A percentile compares a stretch with the other conserved stretches of the same genome.
Conservation (phyloP, 805 yeast genomes). For the Lipomyces japonicus region DNA sequence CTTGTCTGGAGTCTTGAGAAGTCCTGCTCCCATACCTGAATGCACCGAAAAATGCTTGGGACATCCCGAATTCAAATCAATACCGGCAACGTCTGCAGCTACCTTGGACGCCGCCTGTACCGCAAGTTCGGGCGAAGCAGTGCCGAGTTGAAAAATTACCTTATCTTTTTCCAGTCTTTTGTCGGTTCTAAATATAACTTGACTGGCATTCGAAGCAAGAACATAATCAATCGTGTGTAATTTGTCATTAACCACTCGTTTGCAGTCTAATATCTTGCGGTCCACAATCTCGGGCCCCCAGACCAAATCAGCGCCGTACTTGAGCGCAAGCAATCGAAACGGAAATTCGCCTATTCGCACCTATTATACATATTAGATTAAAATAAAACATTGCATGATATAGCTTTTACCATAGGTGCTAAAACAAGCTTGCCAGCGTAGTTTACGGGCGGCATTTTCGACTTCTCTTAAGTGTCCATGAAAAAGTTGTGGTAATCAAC, state of each 20-base stretch:
- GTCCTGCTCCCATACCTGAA: constrained; percentile 97
- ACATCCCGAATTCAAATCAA: constrained; percentile 94
- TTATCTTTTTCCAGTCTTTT: constrained; percentile 59
- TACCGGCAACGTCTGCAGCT: constrained; percentile 82
- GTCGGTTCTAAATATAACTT: constrained; percentile 67
- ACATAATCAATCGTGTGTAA: constrained; percentile 33
- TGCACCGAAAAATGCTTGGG: constrained; percentile 95
- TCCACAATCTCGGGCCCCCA: constrained; percentile 95
- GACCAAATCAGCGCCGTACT: constrained; percentile 87
- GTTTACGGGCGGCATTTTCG: constrained; percentile 47
- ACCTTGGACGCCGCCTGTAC: constrained; percentile 81
- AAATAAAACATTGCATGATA: neutral
- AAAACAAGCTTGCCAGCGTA: constrained; percentile 76
- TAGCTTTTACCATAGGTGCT: constrained; percentile 74
- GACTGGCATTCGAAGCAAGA: constrained; percentile 39
- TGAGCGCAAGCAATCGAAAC: constrained; percentile 71
- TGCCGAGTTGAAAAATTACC: constrained; percentile 86
- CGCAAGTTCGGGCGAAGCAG: constrained; percentile 77
- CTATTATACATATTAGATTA: constrained; percentile 9
- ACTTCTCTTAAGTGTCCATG: no score
- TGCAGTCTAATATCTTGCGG: constrained; percentile 70
- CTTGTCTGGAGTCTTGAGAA: constrained; percentile 74
- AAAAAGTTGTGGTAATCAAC: no score
- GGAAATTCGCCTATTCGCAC: constrained; percentile 95
- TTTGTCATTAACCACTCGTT: constrained; percentile 52